Conservation (phyloP, 768 basidiomycete species). For the Zangia roseola region DNA sequence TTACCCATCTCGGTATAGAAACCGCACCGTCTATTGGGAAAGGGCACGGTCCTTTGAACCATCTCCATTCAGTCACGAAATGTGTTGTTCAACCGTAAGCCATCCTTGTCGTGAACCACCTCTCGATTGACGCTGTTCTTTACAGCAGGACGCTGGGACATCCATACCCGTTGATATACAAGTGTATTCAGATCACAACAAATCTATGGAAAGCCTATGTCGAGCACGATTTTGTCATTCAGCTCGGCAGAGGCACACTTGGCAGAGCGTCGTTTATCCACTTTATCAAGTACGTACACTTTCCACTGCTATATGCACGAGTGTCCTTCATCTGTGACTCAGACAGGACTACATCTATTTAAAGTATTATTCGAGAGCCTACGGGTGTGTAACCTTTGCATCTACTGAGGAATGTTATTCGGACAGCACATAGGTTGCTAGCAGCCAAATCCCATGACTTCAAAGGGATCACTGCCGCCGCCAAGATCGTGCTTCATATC, state of each 20-base stretch:
- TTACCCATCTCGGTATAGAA: slow-evolving; percentile 72
- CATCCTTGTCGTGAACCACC: not conserved
- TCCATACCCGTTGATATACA: slow-evolving; percentile 66
- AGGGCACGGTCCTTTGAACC: slow-evolving; percentile 86
- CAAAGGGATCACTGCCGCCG: slow-evolving; percentile 57
- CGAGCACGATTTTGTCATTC: slow-evolving; percentile 79
- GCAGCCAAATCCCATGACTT: slow-evolving; percentile 75
- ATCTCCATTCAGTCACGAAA: slow-evolving; percentile 59
- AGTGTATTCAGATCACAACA: slow-evolving; percentile 58
- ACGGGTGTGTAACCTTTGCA: slow-evolving; percentile 47
- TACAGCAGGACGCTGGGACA: slow-evolving; percentile 54
- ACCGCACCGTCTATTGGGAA: slow-evolving; percentile 65
- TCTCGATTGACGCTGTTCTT: not conserved
- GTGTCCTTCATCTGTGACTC: not conserved
- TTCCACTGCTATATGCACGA: not conserved
- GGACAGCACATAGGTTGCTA: slow-evolving; percentile 49
- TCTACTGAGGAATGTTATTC: not conserved
- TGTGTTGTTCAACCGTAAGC: slow-evolving; percentile 57
- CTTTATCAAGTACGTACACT: slow-evolving; percentile 69
- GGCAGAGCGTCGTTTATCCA: slow-evolving; percentile 67
- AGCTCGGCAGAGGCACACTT: slow-evolving; percentile 72
- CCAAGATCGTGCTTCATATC: slow-evolving; percentile 61
- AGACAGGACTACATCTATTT: slow-evolving; percentile 84
- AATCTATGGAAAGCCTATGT: slow-evolving; percentile 72
- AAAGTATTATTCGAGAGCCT: slow-evolving; percentile 82